These are phyloP conservation scores for Auricularia auricula-judae DNA, from an alignment of 768 basidiomycete species.

Conservation along the genomic window DNA sequence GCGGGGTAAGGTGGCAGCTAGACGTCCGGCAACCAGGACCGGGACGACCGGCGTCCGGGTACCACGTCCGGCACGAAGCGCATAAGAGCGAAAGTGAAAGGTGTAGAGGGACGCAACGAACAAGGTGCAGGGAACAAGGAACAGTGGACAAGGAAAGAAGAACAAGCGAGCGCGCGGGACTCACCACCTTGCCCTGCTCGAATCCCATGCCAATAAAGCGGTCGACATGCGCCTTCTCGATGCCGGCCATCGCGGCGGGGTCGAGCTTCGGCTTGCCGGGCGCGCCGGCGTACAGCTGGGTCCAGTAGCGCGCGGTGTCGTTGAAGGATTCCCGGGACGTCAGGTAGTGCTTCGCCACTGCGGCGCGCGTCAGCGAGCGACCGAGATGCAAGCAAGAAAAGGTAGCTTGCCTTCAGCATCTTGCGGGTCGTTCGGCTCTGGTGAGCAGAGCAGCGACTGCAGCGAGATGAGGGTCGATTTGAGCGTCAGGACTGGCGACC, in stretches of 20 bases:
- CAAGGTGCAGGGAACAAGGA: not conserved
- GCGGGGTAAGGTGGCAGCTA: too few species aligned
- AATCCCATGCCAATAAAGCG: slow-evolving; percentile 81
- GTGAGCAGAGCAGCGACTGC: slow-evolving; percentile 85
- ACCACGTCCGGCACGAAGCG: not conserved
- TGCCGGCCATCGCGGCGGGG: slow-evolving; percentile 60
- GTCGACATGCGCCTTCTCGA: slow-evolving; percentile 74
- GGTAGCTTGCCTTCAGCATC: slow-evolving; percentile 58
- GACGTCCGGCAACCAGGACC: too few species aligned
- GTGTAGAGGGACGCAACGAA: too few species aligned
- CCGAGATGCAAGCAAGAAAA: not conserved
- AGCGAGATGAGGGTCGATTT: slow-evolving; percentile 94
- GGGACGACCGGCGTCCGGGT: too few species aligned
- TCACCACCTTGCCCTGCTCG: slow-evolving; percentile 70
- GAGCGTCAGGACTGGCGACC: slow-evolving; percentile 90
- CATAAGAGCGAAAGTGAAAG: not conserved
- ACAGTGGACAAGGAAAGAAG: not conserved
- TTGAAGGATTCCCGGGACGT: slow-evolving; percentile 82
- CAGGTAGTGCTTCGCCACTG: slow-evolving; percentile 90
- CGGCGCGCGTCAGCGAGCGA: not conserved
- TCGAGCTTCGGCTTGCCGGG: slow-evolving; percentile 23
- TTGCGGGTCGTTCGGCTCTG: slow-evolving; percentile 93
- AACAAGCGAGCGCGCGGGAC: slow-evolving; percentile 21
- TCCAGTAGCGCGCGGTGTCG: slow-evolving; percentile 90
- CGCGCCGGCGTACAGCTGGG: slow-evolving; percentile 80